A percentile compares a stretch with the other conserved stretches of the same genome.
Evolutionary conservation across 148 eudicot species (phyloP).

Genomic region (Dysphania ambrosioides): DNA sequence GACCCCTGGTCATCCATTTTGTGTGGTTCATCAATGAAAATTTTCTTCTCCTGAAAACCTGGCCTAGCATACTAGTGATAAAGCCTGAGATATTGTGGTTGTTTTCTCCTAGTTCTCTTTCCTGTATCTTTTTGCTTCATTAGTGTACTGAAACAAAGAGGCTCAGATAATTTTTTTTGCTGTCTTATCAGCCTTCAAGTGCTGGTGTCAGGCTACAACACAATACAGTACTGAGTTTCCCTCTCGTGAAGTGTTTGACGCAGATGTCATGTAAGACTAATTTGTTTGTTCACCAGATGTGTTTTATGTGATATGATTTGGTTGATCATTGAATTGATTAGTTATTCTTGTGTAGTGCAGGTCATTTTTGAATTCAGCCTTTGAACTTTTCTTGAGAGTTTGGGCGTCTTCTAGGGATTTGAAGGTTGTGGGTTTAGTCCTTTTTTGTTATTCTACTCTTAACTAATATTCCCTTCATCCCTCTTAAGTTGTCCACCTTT

Average conservation of each 20-base stretch:
- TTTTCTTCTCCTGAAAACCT: background rate
- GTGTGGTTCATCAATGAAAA: background rate
- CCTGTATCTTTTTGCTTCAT: background rate
- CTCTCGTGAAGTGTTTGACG: constrained; percentile 64
- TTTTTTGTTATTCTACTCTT: background rate
- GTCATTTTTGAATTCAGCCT: constrained; percentile 86
- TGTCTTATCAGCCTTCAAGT: constrained; percentile 70
- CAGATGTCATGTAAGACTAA: constrained; percentile 77
- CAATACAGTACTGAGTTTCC: constrained; percentile 66
- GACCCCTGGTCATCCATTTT: background rate
- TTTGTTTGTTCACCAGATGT: constrained; percentile 13
- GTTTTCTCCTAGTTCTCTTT: background rate
- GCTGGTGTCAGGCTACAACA: constrained; percentile 98
- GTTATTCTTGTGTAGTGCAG: constrained; percentile 46
- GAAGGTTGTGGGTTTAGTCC: constrained; percentile 47
- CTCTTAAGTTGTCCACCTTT: background rate
- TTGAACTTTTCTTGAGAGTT: constrained; percentile 86
- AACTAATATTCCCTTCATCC: background rate
- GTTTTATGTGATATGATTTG: constrained; percentile 1
- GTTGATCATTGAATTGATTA: constrained; percentile 22
- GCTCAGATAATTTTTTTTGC: background rate
- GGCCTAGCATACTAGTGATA: background rate
- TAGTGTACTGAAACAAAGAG: background rate
- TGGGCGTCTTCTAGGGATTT: constrained; percentile 93
- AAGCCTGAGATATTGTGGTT: background rate